These are phyloP conservation scores for Steccherinum ochraceum DNA, from an alignment of 768 basidiomycete species.

Conservation along the genomic window DNA sequence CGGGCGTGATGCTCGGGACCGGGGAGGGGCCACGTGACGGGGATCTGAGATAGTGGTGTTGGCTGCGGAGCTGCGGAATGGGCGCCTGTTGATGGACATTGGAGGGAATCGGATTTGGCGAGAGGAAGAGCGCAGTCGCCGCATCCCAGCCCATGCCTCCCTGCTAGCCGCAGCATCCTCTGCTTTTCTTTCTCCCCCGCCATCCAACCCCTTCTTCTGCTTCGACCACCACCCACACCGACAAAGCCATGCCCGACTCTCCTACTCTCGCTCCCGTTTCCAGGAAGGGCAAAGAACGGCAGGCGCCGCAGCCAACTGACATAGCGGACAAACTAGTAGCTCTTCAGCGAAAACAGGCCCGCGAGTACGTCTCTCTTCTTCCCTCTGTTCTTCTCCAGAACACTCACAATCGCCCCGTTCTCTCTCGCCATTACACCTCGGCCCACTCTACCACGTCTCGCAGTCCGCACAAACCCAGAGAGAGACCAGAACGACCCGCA, in stretches of 20 bases:
- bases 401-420: not conserved
- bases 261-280: conserved; percentile 12
- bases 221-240: conserved; percentile 65
- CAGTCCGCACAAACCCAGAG: conserved; percentile 41
- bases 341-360: conserved; percentile 57
- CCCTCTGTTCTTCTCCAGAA: not conserved
- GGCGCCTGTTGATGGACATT: not conserved
- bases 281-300: conserved; percentile 29
- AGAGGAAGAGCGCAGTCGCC: conserved; percentile 10
- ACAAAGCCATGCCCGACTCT: conserved; percentile 16
- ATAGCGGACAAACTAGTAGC: conserved; percentile 62
- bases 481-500: conserved; percentile 39
- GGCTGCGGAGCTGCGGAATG: conserved; percentile 12
- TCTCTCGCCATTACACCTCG: conserved; percentile 9
- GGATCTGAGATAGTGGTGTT: conserved; percentile 4
- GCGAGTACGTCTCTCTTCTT: conserved; percentile 24
- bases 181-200: conserved; percentile 76
- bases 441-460: too few relatives aligned
- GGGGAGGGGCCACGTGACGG: conserved; percentile 7
- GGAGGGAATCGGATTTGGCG: not conserved
- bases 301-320: conserved; percentile 34
- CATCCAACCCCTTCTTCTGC: conserved; percentile 96
- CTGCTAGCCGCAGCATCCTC: conserved; percentile 1
- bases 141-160: not conserved
- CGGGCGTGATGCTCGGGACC: not conserved